phyloP scores from a whole-genome alignment of 208 protist species.

The Trichomonas tenax region DNA sequence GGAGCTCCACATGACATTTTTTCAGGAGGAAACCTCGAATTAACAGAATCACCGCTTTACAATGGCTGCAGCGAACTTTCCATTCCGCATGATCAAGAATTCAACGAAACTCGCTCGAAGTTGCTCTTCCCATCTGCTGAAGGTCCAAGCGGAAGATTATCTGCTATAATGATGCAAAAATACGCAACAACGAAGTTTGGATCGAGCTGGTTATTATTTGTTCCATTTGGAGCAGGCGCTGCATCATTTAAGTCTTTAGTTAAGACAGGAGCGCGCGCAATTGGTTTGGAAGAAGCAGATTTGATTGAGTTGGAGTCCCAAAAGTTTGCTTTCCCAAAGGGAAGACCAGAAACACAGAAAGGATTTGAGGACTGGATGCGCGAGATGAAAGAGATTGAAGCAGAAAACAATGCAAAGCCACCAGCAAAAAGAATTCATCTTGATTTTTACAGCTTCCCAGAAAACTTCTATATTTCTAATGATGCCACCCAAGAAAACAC shows the following conservation, averaged over 20 bases:
- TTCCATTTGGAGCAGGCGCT: background rate
- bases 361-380: background rate
- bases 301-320: slow-evolving; percentile 8
- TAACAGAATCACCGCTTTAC: background rate
- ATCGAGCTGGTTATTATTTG: slow-evolving; percentile 8
- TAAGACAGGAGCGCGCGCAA: background rate
- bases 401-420: background rate
- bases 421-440: background rate
- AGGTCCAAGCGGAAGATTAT: background rate
- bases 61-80: background rate
- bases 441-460: background rate
- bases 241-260: background rate
- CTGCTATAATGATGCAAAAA: slow-evolving; percentile 3
- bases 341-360: slow-evolving; percentile 6
- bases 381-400: background rate
- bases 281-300: slow-evolving; percentile 12
- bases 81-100: background rate
- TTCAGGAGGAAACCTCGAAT: background rate
- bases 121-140: background rate
- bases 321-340: slow-evolving; percentile 3
- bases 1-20: background rate
- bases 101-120: background rate
- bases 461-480: background rate
- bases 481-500: background rate
- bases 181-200: background rate